Base-by-base conservation (phyloP, 1,284 basidiomycete genomes). In the Trichosporon faecale region DNA sequence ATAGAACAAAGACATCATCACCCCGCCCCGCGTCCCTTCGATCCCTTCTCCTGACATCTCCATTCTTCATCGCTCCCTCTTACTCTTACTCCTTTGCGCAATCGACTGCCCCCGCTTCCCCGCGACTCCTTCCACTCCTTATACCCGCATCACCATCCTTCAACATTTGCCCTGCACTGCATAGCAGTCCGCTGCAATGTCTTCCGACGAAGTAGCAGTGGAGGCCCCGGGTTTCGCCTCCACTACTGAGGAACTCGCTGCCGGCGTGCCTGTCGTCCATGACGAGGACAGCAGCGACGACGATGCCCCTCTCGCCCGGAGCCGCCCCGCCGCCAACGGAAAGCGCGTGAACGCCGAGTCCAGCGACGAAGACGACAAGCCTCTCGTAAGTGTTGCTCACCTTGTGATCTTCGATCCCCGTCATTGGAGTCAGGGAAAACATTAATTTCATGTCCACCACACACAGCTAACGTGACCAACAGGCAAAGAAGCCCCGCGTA, bases 321-420 rank as follows among this genome's bases (percentile, higher is more conserved):
- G 73, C 73, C 73, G 67, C 70, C 78, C 66, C 21, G 57, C 57
- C 29, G 57, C 57, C 3, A 77, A 78, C 18, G 76, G 78, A 23
- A 80, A 79, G 57, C 70, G 74, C 31, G 70, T 66, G 18, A 44
- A 16, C 64, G 70, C 71, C 14, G 70, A 69, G 52, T 67, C 66
- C 5, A 77, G 70, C 70, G 75, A 76, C 44, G 82, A 81, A 35
- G 80, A 82, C 44, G 83, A 83, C 14, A 76, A 78, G 66, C 84
- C 84, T 64, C 70, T 83, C 71, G 83, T 83, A 68, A 73, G 82
- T 77, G 7, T 6, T 14, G 14, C 12, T 12, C 65, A 31, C 4
- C 46, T 23, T 16, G 8, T 18, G 64, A 55, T 65, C 55, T 46
- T 33, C 35, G 55, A 35, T 35, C 35, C 21, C n/a, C 37, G 31